Conservation (phyloP, 805 yeast genomes). For the Deakozyma indianensis region DNA sequence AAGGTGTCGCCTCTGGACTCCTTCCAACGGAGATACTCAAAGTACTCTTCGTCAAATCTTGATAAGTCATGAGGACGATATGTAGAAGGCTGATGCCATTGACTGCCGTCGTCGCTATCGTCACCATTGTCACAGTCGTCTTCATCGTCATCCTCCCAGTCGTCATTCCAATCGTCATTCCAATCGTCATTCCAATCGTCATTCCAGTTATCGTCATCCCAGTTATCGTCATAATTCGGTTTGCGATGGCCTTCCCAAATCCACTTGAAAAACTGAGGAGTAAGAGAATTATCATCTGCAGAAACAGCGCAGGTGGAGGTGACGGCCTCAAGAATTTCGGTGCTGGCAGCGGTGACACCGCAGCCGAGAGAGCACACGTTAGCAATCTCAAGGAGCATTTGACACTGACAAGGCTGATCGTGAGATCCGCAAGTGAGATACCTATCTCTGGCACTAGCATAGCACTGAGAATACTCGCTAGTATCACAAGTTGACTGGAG, state of each 20-base stretch:
- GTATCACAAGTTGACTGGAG: slow-evolving; percentile 3
- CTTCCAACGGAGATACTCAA: neutral
- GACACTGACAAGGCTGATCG: slow-evolving; percentile 11
- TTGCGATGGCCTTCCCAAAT: neutral
- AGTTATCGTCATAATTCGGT: neutral
- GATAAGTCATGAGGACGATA: too few species aligned
- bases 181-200: neutral
- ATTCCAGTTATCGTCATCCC: neutral
- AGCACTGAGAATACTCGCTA: slow-evolving; percentile 9
- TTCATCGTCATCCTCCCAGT: slow-evolving; percentile 10
- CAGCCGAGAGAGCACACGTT: slow-evolving; percentile 9
- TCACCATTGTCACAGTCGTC: slow-evolving; percentile 13
- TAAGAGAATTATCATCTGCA: neutral
- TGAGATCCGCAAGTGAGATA: slow-evolving; percentile 7
- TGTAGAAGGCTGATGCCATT: slow-evolving; percentile 7
- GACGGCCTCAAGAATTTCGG: neutral
- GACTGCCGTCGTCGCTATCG: slow-evolving; percentile 13
- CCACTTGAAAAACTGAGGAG: neutral
- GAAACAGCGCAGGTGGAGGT: neutral
- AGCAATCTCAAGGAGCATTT: slow-evolving; percentile 5
- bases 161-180: slow-evolving; percentile 6
- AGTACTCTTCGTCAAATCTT: neutral
- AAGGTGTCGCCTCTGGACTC: too few species aligned
- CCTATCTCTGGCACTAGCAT: slow-evolving; percentile 6
- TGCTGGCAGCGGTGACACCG: neutral